Evolutionary conservation across 1,139 yeast species (phyloP).

Genomic region (Sporopachydermia cereana): DNA sequence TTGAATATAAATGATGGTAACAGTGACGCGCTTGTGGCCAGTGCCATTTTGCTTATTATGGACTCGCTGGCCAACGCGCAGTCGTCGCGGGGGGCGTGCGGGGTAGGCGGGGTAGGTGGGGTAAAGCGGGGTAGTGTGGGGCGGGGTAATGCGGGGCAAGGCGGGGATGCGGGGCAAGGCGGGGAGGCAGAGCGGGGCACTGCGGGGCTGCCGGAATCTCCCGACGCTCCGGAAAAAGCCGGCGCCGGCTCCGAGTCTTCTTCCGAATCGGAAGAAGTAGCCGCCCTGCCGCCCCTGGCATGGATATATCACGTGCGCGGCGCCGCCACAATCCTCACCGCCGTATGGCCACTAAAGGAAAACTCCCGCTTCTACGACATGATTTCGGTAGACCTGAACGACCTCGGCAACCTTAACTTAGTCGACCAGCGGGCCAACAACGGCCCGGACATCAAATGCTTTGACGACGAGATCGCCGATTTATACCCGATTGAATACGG

Average conservation of each 20-base stretch:
- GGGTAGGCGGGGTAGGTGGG: no score
- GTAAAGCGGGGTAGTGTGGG: no score
- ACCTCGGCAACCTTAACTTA: conserved; percentile 55
- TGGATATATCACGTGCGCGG: conserved; percentile 97
- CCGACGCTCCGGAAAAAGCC: not conserved
- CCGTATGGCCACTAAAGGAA: conserved; percentile 88
- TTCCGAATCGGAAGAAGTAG: conserved; percentile 14
- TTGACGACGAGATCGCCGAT: conserved; percentile 76
- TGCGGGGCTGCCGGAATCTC: not conserved
- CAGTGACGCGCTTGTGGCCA: conserved; percentile 87
- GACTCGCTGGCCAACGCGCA: conserved; percentile 92
- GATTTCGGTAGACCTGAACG: conserved; percentile 70
- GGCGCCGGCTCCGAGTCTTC: conserved; percentile 21
- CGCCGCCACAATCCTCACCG: conserved; percentile 87
- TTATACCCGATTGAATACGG: conserved; percentile 73
- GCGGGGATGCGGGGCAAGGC: not conserved
- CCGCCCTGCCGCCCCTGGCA: conserved; percentile 78
- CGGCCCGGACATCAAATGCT: conserved; percentile 50
- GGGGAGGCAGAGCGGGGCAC: not conserved
- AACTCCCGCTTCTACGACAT: conserved; percentile 62
- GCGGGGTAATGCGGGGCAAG: conserved; percentile 17
- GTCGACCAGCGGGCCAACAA: conserved; percentile 31
- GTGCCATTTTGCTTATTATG: conserved; percentile 79
- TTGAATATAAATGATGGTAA: conserved; percentile 71
- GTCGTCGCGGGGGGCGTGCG: conserved; percentile 34